phyloP scores from a whole-genome alignment of 768 basidiomycete genomes.

The Panus rudis region DNA sequence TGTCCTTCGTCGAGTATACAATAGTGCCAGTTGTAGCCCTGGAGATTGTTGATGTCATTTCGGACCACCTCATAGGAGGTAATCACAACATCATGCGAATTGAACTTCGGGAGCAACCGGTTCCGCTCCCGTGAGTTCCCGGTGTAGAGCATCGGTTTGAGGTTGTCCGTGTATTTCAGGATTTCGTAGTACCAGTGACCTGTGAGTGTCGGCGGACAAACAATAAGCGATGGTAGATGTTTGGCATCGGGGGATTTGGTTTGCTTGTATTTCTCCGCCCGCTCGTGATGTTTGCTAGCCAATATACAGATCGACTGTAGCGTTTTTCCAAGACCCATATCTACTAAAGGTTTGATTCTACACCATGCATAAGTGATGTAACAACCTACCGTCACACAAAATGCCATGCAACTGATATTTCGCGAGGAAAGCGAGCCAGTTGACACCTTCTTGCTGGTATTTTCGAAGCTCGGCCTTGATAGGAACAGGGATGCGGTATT shows the following conservation, averaged over 20 bases:
- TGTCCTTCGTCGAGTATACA: constrained; percentile 98
- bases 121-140: constrained; percentile 81
- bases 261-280: constrained; percentile 57
- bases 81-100: constrained; percentile 82
- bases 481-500: constrained; percentile 75
- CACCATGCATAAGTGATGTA: background rate
- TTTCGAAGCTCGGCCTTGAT: constrained; percentile 94
- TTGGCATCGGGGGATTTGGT: constrained; percentile 68
- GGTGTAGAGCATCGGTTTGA: constrained; percentile 82
- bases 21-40: constrained; percentile 81
- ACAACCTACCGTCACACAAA: constrained; percentile 81
- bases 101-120: constrained; percentile 56
- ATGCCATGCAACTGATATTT: constrained; percentile 98
- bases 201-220: constrained; percentile 95
- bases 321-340: constrained; percentile 99
- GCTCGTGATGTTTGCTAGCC: constrained; percentile 88
- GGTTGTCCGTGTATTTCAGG: constrained; percentile 79
- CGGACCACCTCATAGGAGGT: constrained; percentile 97
- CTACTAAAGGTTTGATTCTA: constrained; percentile 34
- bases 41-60: constrained; percentile 79
- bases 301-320: constrained; percentile 96
- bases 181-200: constrained; percentile 99
- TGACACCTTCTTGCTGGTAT: constrained; percentile 98
- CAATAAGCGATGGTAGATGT: constrained; percentile 88
- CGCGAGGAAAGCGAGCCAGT: constrained; percentile 96